These are phyloP conservation scores for Jaltomata sinuosa DNA, from an alignment of 257 asterid genomes.

Conservation along the genomic window DNA sequence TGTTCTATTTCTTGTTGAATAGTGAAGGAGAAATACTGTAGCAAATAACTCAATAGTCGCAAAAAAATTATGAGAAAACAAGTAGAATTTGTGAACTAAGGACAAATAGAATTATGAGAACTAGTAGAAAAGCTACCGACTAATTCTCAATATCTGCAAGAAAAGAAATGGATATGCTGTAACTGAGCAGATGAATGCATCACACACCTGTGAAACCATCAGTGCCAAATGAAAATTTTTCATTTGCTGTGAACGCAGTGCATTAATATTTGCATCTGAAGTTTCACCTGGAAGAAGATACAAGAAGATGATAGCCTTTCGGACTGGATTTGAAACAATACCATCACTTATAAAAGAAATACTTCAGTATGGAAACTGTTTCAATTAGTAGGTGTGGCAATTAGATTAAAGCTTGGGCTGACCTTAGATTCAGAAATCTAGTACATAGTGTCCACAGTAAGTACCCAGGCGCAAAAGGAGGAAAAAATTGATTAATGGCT, in stretches of 20 bases:
- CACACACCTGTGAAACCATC: conserved; percentile 79
- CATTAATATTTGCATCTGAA: conserved; percentile 39
- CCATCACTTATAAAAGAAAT: neutral
- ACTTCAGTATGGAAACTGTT: neutral
- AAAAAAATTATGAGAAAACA: neutral
- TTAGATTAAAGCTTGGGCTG: neutral
- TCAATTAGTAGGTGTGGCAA: neutral
- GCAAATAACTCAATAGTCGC: neutral
- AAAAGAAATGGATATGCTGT: neutral
- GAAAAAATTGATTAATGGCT: neutral
- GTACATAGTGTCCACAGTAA: neutral
- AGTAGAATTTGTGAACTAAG: neutral
- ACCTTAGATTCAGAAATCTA: neutral
- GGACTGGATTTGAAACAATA: neutral
- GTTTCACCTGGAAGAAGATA: conserved; percentile 63
- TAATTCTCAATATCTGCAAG: neutral
- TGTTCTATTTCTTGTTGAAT: neutral
- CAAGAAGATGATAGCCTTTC: neutral
- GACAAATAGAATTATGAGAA: neutral
- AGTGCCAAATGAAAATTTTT: conserved; percentile 88
- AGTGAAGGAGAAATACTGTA: neutral
- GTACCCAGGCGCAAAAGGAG: neutral
- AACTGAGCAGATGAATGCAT: conserved; percentile 8
- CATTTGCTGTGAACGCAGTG: conserved; percentile 79
- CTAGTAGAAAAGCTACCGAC: neutral